A percentile compares a stretch with the other conserved stretches of the same genome.
These are phyloP conservation scores for Curvularia lunata DNA, from an alignment of 2,329 filamentous ascomycete species.

Conservation along the genomic window DNA sequence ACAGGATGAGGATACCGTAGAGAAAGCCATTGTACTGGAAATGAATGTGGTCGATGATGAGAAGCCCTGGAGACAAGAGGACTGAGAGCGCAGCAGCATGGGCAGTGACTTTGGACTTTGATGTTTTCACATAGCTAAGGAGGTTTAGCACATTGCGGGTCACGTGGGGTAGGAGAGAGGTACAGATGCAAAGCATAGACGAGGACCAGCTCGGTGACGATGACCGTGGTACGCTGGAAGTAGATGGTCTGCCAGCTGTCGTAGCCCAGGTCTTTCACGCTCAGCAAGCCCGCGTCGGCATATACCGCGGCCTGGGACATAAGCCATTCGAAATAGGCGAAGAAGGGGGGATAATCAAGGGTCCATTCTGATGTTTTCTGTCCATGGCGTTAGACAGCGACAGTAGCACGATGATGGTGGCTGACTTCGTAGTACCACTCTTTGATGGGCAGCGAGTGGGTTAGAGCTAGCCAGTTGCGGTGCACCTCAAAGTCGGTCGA, in stretches of 20 bases:
- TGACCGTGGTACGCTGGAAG: conserved; percentile 90
- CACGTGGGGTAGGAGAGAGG: conserved; percentile 3
- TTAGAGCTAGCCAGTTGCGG: conserved; percentile 97
- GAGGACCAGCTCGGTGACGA: conserved; percentile 82
- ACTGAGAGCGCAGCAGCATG: conserved; percentile 89
- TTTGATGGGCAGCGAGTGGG: conserved; percentile 81
- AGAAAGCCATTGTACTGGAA: conserved; percentile 99
- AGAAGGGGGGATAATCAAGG: conserved; percentile 97
- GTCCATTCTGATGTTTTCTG: conserved; percentile 98
- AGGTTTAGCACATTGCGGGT: conserved; percentile 19
- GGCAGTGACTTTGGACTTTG: conserved; percentile 75
- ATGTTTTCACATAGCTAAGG: conserved; percentile 74
- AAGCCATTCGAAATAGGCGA: conserved; percentile 94
- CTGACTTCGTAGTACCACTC: conserved; percentile 90
- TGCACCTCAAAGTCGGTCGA: conserved; percentile 99
- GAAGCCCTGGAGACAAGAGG: conserved; percentile 85
- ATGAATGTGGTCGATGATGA: conserved; percentile 98
- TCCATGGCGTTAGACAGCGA: conserved; percentile 18
- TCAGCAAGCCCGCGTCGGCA: conserved; percentile 81
- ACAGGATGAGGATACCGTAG: conserved; percentile 88
- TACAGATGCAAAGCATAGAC: conserved; percentile 82
- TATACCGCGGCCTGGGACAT: conserved; percentile 81
- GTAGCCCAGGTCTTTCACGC: conserved; percentile 80
- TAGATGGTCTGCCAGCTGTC: conserved; percentile 93
- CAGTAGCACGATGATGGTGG: neutral